phyloP scores from a whole-genome alignment of 108 stramenopile species.

The Cyclostephanos tholiformis region DNA sequence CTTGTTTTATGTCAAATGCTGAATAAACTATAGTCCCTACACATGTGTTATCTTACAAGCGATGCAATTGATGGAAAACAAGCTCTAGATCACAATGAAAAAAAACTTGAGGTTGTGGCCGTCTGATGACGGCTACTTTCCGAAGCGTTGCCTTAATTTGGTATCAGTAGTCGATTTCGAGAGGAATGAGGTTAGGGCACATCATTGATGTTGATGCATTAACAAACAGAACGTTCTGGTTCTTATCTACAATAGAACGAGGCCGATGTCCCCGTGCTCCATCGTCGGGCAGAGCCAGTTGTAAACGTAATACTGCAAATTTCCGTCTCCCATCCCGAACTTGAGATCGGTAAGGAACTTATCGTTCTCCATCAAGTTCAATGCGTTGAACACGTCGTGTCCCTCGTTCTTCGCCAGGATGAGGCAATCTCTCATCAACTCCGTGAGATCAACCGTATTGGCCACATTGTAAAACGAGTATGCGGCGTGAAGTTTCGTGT shows the following conservation, averaged over 20 bases:
- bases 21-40: no score
- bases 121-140: no score
- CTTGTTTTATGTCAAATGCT: no score
- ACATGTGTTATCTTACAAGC: no score
- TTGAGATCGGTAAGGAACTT: slow-evolving; percentile 87
- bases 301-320: slow-evolving; percentile 99
- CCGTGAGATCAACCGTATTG: slow-evolving; percentile 73
- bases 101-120: no score
- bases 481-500: slow-evolving; percentile 90
- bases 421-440: slow-evolving; percentile 95
- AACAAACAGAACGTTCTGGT: no score
- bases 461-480: slow-evolving; percentile 99
- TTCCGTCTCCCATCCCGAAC: slow-evolving; percentile 98
- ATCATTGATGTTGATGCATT: no score
- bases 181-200: no score
- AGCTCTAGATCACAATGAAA: no score
- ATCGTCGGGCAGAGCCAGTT: slow-evolving; percentile 95
- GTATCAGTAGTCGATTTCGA: no score
- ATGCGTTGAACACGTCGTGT: slow-evolving; percentile 98
- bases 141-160: no score
- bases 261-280: slow-evolving; percentile 84
- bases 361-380: slow-evolving; percentile 98
- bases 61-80: no score
- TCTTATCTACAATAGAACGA: slow-evolving; percentile 88
- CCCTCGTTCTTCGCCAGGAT: slow-evolving; percentile 86